Percentiles rank a stretch among this genome's conserved stretches.
Conservation (phyloP, 768 basidiomycete species). For the Termitomyces sp. region DNA sequence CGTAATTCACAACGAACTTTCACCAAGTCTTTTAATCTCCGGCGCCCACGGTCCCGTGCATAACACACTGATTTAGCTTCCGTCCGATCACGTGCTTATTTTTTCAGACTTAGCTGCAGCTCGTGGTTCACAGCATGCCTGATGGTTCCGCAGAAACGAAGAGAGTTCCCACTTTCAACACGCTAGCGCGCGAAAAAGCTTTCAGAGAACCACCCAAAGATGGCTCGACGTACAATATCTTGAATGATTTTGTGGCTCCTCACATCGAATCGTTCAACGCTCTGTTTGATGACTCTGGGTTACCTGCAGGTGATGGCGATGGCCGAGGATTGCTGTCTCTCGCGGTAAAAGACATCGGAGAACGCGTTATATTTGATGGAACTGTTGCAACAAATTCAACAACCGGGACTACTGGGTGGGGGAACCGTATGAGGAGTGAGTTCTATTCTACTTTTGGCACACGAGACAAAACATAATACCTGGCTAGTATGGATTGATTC, state of each 20-base stretch:
- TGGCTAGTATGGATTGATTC: constrained; percentile 87
- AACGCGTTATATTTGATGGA: constrained; percentile 91
- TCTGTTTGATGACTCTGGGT: constrained; percentile 89
- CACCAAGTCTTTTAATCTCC: constrained; percentile 30
- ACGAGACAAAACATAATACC: background rate
- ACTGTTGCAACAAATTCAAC: constrained; percentile 47
- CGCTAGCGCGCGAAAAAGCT: constrained; percentile 68
- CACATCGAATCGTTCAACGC: constrained; percentile 97
- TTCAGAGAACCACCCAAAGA: constrained; percentile 73
- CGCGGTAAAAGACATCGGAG: constrained; percentile 78
- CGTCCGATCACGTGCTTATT: constrained; percentile 26
- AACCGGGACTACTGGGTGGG: constrained; percentile 55
- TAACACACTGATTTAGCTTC: background rate
- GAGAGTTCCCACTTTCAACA: constrained; percentile 65
- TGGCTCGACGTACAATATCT: constrained; percentile 66
- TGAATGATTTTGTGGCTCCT: constrained; percentile 91
- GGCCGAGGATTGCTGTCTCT: constrained; percentile 76
- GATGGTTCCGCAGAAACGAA: constrained; percentile 35
- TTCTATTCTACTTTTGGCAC: constrained; percentile 9
- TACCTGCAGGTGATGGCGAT: constrained; percentile 67
- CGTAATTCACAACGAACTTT: constrained; percentile 12
- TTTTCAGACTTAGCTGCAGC: constrained; percentile 16
- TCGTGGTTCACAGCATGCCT: constrained; percentile 37
- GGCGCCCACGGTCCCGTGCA: constrained; percentile 21
- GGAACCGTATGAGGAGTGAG: constrained; percentile 84